Conservation (phyloP, 306 rosid genomes). For the Prunus mume region DNA sequence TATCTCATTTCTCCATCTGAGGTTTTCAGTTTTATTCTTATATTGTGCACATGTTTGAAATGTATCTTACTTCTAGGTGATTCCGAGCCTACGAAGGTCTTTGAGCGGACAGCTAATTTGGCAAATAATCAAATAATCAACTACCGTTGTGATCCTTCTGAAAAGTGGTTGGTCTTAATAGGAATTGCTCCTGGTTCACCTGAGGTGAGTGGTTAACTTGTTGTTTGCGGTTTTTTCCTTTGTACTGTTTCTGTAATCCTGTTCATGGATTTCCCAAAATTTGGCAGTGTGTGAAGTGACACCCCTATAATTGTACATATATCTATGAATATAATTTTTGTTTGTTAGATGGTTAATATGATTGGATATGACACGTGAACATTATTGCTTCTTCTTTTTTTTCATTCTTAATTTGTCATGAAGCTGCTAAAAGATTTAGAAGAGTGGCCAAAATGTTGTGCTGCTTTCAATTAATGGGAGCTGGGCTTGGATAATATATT, state of each 20-base stretch:
- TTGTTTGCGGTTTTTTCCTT: constrained; percentile 3
- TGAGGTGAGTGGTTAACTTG: constrained; percentile 49
- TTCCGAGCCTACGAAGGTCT: constrained; percentile 66
- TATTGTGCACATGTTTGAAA: background rate
- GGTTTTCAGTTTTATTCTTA: background rate
- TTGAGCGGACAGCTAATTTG: constrained; percentile 71
- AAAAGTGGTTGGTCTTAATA: constrained; percentile 78
- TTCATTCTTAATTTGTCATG: background rate
- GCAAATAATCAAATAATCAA: constrained; percentile 76
- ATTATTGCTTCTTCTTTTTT: background rate
- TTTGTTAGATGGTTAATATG: background rate
- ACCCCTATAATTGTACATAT: background rate
- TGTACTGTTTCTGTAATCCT: background rate
- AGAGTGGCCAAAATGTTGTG: background rate
- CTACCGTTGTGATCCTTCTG: constrained; percentile 72
- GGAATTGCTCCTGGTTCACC: constrained; percentile 81
- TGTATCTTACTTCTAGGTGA: constrained; percentile 43
- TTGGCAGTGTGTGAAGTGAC: background rate
- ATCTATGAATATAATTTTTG: background rate
- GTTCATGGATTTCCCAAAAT: background rate
- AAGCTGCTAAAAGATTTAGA: constrained; percentile 2
- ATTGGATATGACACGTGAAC: background rate
- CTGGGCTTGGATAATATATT: background rate
- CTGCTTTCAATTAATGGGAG: background rate
- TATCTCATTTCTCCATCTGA: background rate